Percentiles rank a stretch among this genome's conserved stretches.
These are phyloP conservation scores for Athelia sp. DNA, from an alignment of 1,284 basidiomycete species.

Conservation along the genomic window DNA sequence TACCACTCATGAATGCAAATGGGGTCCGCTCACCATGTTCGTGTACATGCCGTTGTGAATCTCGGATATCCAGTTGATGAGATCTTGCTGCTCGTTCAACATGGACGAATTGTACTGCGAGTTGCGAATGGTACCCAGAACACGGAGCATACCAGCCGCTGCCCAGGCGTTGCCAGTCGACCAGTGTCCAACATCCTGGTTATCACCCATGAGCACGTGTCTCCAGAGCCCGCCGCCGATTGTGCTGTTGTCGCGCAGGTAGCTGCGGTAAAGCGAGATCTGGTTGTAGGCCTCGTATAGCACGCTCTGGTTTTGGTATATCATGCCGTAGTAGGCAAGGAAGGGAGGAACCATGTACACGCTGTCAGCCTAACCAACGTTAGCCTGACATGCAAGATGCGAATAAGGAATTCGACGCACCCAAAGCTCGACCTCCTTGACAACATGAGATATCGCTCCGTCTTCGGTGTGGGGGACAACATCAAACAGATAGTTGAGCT, in stretches of 20 bases:
- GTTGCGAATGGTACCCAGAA: conserved; percentile 67
- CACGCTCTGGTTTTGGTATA: conserved; percentile 63
- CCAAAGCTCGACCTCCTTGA: conserved; percentile 62
- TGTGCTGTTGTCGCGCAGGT: conserved; percentile 45
- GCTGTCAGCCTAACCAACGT: conserved; percentile 52
- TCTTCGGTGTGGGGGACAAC: conserved; percentile 63
- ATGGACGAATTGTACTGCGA: conserved; percentile 52
- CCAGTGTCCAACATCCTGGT: conserved; percentile 64
- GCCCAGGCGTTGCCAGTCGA: conserved; percentile 81
- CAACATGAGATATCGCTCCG: conserved; percentile 81
- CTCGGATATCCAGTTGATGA: conserved; percentile 65
- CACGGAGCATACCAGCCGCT: conserved; percentile 81
- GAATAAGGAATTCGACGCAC: conserved; percentile 30
- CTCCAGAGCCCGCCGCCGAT: conserved; percentile 60
- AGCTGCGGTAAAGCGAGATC: conserved; percentile 69
- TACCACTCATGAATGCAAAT: no score
- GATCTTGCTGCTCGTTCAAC: conserved; percentile 49
- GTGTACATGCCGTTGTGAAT: conserved; percentile 71
- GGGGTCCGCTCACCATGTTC: conserved; percentile 30
- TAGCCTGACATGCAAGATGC: not conserved
- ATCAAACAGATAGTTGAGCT: conserved; percentile 68
- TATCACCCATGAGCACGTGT: conserved; percentile 57
- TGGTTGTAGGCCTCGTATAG: conserved; percentile 75
- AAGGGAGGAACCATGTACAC: conserved; percentile 93
- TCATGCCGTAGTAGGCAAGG: conserved; percentile 82